Conservation (phyloP, 352 stramenopile genomes). For the Globisporangium okanoganense region DNA sequence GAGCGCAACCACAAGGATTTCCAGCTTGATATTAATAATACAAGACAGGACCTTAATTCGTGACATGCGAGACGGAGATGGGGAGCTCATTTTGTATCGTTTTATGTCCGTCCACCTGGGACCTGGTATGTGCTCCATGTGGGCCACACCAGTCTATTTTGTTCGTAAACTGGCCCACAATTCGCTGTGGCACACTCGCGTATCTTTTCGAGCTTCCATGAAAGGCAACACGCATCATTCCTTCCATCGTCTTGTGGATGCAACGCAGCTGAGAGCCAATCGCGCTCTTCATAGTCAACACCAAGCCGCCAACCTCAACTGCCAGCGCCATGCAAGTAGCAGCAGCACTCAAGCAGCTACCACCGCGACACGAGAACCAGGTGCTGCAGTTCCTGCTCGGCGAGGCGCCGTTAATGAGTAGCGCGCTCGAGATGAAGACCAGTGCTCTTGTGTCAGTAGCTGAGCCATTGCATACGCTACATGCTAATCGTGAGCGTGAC, state of each 20-base stretch:
- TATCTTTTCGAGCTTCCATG: constrained; percentile 3
- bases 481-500: background rate
- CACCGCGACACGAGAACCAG: constrained; percentile 3
- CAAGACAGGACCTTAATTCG: no score
- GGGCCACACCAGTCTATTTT: background rate
- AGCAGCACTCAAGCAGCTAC: background rate
- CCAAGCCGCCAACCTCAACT: background rate
- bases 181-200: background rate
- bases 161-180: background rate
- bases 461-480: background rate
- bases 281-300: background rate
- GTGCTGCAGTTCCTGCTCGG: constrained; percentile 29
- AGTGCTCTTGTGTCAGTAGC: no score
- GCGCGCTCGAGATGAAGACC: background rate
- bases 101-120: no score
- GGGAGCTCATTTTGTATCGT: no score
- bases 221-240: background rate
- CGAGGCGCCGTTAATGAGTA: constrained; percentile 6
- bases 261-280: background rate
- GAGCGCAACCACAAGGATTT: no score
- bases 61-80: no score
- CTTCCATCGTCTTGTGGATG: background rate
- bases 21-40: no score
- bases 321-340: background rate
- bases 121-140: background rate